Percentiles rank a stretch among this genome's conserved stretches.
Evolutionary conservation across 1,284 basidiomycete species (phyloP).

Genomic region (Leucoagaricus sp.): DNA sequence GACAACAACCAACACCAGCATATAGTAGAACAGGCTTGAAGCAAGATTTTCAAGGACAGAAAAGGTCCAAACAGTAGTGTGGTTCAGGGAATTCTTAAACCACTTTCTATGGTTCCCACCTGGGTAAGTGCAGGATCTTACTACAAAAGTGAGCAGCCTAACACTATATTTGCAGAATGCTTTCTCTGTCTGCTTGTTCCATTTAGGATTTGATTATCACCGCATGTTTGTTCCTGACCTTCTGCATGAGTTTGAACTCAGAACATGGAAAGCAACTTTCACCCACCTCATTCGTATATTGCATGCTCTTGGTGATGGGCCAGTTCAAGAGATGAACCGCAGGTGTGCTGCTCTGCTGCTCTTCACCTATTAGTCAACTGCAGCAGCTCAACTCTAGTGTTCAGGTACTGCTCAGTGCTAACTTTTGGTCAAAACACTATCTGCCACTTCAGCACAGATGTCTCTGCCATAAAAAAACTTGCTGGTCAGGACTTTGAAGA

Average conservation of each 20-base stretch:
- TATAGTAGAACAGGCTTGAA: background rate
- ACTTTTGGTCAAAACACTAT: slow-evolving; percentile 27
- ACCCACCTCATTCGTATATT: too few species aligned
- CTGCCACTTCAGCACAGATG: slow-evolving; percentile 18
- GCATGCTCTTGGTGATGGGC: too few species aligned
- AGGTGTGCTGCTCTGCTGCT: too few species aligned
- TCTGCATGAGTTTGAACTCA: too few species aligned
- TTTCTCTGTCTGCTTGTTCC: too few species aligned
- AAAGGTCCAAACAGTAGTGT: background rate
- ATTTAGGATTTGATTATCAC: too few species aligned
- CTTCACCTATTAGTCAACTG: too few species aligned
- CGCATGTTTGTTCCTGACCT: too few species aligned
- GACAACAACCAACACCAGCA: background rate
- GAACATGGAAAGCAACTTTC: too few species aligned
- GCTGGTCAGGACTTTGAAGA: slow-evolving; percentile 38
- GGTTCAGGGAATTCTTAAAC: background rate
- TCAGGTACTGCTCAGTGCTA: slow-evolving; percentile 26
- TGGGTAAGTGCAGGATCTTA: too few species aligned
- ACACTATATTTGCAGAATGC: too few species aligned
- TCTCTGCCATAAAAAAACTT: slow-evolving; percentile 25
- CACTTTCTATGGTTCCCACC: background rate
- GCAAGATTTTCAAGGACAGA: slow-evolving; percentile 10
- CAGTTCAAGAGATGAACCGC: too few species aligned
- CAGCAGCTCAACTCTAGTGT: background rate
- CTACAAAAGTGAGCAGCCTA: background rate